Base-by-base conservation (phyloP, 78 protist species). In the Dictyostelium purpureum region DNA sequence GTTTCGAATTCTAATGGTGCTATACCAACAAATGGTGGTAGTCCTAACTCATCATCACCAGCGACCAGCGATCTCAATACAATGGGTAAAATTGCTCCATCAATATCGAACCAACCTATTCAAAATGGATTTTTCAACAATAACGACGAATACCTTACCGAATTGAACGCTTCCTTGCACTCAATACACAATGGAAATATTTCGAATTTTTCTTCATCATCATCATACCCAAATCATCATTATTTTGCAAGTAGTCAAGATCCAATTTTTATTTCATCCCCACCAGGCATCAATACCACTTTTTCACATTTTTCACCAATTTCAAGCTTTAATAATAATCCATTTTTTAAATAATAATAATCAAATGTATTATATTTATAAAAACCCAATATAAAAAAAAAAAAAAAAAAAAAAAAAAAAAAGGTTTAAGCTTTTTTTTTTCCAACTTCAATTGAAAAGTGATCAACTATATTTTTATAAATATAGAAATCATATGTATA, bases 221-320 rank as follows among this genome's bases (percentile, higher is more conserved):
- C 33, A 16, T 26, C 59, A 47, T 45, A 21, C 21, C 73, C 43
- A 65, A 33, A 47, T 38, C 89, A 81, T 28, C 54, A 26, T 14
- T 73, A 45, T 45, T 38, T 73, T 47, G 63, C 79, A 12, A 73
- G 79, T 28, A 73, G 28, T 45, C 54, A 73, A 45, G 79, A 73
- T 73, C 79, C 79, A 45, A 61, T 73, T 2, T 69, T 38, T 73
- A 61, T 73, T 28, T 73, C 54, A n/a, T 21, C 54, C 21, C 79
- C 79, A 28, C 61, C 79, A 45, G 42, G 33, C 2, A 26, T 47
- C 6, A 6, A 6, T 6, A n/a, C 19, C 2, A 56, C 21, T 18
- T 45, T 47, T 47, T 7, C 57, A 5, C 76, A 45, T 45, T 45
- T 73, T 45, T 73, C 79, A 45, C 59, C 79, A 40, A 45, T 73